Evolutionary conservation across 768 basidiomycete species (phyloP).

Genomic region (Krasilnikovozyma curviuscula): DNA sequence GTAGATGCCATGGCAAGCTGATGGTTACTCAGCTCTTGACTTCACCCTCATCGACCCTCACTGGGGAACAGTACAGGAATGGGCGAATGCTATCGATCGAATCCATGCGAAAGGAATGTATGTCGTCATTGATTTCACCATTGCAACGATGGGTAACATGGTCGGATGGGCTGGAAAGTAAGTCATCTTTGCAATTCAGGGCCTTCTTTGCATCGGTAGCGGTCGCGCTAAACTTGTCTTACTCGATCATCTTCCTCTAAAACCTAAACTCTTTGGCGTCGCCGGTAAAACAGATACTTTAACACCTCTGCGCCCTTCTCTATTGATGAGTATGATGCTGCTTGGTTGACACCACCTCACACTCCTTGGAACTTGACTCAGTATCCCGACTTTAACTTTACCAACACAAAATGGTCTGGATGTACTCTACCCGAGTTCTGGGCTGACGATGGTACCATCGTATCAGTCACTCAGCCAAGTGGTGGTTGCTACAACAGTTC

Average conservation of each 20-base stretch:
- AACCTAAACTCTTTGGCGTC: not conserved
- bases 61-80: slow-evolving; percentile 67
- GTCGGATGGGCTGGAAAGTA: slow-evolving; percentile 19
- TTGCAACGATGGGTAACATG: slow-evolving; percentile 78
- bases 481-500: slow-evolving; percentile 63
- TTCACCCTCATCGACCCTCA: slow-evolving; percentile 81
- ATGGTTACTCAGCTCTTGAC: slow-evolving; percentile 65
- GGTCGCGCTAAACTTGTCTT: not conserved
- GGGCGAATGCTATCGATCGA: slow-evolving; percentile 51
- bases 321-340: slow-evolving; percentile 47
- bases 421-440: slow-evolving; percentile 65
- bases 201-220: not conserved
- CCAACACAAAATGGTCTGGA: slow-evolving; percentile 38
- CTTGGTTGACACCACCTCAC: slow-evolving; percentile 50
- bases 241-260: not conserved
- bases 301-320: slow-evolving; percentile 65
- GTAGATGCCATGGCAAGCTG: slow-evolving; percentile 12
- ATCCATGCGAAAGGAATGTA: slow-evolving; percentile 62
- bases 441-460: slow-evolving; percentile 45
- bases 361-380: slow-evolving; percentile 59
- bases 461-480: slow-evolving; percentile 35
- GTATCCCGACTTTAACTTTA: slow-evolving; percentile 56
- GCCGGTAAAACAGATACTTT: slow-evolving; percentile 42
- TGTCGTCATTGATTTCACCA: slow-evolving; percentile 75
- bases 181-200: not conserved